phyloP scores from a whole-genome alignment of 306 rosid species.

The apple (Malus domestica) region ASM211411v1 NC_041789.1:16508501-16509000 shows the following conservation, averaged over 20 bases:
- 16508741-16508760: too few species aligned
- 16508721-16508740: not conserved
- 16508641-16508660: not conserved
- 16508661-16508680: too few species aligned
- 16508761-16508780: too few species aligned
- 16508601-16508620: too few species aligned
- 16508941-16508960: not conserved
- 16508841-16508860: not conserved
- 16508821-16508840: not conserved
- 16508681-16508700: too few species aligned
- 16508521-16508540: not conserved
- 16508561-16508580: not conserved
- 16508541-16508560: not conserved
- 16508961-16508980: not conserved
- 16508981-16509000: conserved; percentile 20
- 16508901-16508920: not conserved
- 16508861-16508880: not conserved
- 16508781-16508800: not conserved
- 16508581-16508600: not conserved
- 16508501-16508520: not conserved
- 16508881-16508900: not conserved
- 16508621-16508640: not conserved
- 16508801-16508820: not conserved
- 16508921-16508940: conserved; percentile 6
- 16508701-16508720: too few species aligned